These are phyloP conservation scores for Paramecium primaurelia DNA, from an alignment of 73 alveolate species.

Conservation along the genomic window DNA sequence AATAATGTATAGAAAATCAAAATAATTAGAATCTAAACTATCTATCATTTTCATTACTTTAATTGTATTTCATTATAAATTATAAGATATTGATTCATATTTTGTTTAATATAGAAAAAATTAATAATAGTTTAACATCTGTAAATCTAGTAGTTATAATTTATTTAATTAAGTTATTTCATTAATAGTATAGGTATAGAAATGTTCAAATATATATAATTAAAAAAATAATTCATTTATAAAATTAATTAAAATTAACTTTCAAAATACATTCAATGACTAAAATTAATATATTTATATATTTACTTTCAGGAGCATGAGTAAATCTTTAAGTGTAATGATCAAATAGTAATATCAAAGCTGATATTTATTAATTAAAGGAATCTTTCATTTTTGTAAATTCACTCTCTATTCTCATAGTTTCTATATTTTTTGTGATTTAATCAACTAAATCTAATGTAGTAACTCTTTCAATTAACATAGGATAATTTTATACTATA, in stretches of 20 bases:
- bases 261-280: not conserved
- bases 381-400: not conserved
- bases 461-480: not conserved
- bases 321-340: not conserved
- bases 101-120: too few species aligned
- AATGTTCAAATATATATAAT: not conserved
- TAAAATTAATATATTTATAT: not conserved
- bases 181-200: not conserved
- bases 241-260: not conserved
- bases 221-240: not conserved
- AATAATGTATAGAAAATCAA: too few species aligned
- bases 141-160: too few species aligned
- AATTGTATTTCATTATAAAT: not conserved
- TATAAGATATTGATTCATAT: too few species aligned
- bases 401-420: not conserved
- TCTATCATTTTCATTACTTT: too few species aligned
- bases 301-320: conserved; percentile 10
- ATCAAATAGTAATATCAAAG: not conserved
- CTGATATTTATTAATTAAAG: not conserved
- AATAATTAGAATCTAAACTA: too few species aligned
- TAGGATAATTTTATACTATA: not conserved
- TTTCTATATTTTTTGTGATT: not conserved
- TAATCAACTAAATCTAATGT: not conserved
- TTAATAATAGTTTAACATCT: too few species aligned
- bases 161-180: too few species aligned